Base-by-base conservation (phyloP, 805 yeast species). In the Yamadazyma olivae region DNA sequence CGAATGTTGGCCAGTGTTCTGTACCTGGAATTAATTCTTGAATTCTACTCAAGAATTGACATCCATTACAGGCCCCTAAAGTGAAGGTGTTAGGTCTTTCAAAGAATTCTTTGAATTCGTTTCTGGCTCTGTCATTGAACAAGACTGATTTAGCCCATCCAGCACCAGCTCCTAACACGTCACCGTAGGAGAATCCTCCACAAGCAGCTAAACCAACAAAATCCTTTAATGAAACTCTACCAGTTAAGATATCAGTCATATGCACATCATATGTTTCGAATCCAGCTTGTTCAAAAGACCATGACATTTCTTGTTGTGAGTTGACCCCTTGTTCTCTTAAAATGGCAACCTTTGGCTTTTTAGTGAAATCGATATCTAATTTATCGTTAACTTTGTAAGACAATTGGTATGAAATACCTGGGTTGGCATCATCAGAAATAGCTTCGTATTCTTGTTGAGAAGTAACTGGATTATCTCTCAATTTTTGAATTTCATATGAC, bases 161-260 rank as follows among this genome's bases (percentile, higher is more conserved):
- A 36, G 91, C 84, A 57, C 96, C 99, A 23, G 99, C 99, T 49
- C 99, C 99, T 41, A 93, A 71, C 32, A 93, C 99, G 64, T 93
- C 99, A 73, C 99, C 99, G 56, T 90, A 93, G 1, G 97, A 88
- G 72, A 93, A 93, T 12, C 99, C 99, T 64, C 99, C 99, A 67
- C 99, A 95, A 3, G 98, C 98, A 28, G 97, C 98, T 32, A 93
- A 51, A 44, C 99, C 99, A 33, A 82, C 87, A 61, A 93, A 93
- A 30, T 78, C 83, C 53, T 79, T 81, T 46, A 93, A 71, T 14
- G 79, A 59, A 23, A 83, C 83, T 50, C 70, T 74, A 29, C 95
- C 95, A 25, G 74, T 65, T 44, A 90, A 65, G 40, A 93, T 75
- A 59, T 93, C 99, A 15, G 95, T 78, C 99, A 93, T 93, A 55